phyloP scores from a whole-genome alignment of 805 yeast genomes.

The Cyberlindnera mrakii region DNA sequence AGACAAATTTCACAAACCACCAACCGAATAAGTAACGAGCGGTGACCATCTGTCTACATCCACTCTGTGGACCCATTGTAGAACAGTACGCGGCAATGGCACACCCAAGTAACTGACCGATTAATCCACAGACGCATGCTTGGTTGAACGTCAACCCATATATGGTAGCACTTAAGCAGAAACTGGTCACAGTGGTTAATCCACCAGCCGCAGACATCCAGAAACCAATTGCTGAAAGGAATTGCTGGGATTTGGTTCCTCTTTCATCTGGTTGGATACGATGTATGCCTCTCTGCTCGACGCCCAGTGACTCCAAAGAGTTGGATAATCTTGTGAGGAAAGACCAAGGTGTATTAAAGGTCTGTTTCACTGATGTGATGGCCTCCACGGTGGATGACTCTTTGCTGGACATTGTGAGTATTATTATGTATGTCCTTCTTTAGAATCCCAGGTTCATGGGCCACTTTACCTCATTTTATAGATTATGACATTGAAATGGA shows the following conservation, averaged over 20 bases:
- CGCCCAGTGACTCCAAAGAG: conserved; percentile 50
- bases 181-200: conserved; percentile 80
- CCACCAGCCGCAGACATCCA: conserved; percentile 89
- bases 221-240: conserved; percentile 53
- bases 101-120: conserved; percentile 67
- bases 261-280: conserved; percentile 64
- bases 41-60: conserved; percentile 83
- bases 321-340: conserved; percentile 27
- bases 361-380: too few relatives aligned
- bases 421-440: too few relatives aligned
- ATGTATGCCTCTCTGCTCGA: conserved; percentile 77
- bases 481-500: too few relatives aligned
- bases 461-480: too few relatives aligned
- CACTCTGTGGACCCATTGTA: conserved; percentile 85
- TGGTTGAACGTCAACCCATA: conserved; percentile 65
- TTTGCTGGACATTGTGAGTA: too few relatives aligned
- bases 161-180: conserved; percentile 65
- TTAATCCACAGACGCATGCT: conserved; percentile 54
- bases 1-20: conserved; percentile 75
- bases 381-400: too few relatives aligned
- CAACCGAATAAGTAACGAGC: conserved; percentile 80
- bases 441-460: too few relatives aligned
- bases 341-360: background rate
- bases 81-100: conserved; percentile 76
- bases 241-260: conserved; percentile 15